Base-by-base conservation (phyloP, 768 basidiomycete genomes). In the Macrolepiota dolichaula region DNA sequence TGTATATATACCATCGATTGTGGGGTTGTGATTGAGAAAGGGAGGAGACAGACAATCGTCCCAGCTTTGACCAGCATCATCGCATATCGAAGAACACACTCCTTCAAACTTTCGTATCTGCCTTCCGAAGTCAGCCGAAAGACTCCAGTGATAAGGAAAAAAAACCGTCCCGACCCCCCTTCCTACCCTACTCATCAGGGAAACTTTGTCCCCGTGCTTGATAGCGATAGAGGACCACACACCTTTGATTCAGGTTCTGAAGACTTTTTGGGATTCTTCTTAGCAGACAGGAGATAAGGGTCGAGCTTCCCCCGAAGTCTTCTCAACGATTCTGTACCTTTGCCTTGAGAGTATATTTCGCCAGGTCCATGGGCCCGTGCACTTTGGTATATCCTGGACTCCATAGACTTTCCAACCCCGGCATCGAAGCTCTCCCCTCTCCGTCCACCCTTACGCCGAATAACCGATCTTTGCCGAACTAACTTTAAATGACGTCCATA, bases 1-100 rank as follows among this genome's bases (percentile, higher is more conserved):
- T n/a, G n/a, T n/a, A 15, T 13, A 7, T 25, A 11, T 46, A 25
- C 46, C 19, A 58, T 58, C 57, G 57, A 58, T 58, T 38, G 52
- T 50, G 46, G 47, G 25, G 47, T 37, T 7, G 12, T 50, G 47
- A 58, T 50, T n/a, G n/a, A n/a, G n/a, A n/a, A n/a, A n/a, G n/a
- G n/a, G n/a, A n/a, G n/a, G 46, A 22, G 35, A 58, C 36, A 58
- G 27, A 58, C 47, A 32, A 51, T 13, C 12, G 5, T 19, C n/a
- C 40, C 10, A 51, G 1, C 29, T 35, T 51, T 37, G 29, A n/a
- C n/a, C n/a, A n/a, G 46, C 22, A 24, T 10, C 35, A 19, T 38
- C 19, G 24, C 55, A 10, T 27, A 36, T 40, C 46, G 27, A 19
- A 36, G 52, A n/a, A 44, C 19, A 7, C 15, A n/a, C 12, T n/a